A percentile compares a stretch with the other conserved stretches of the same genome.
Conservation (phyloP, 768 basidiomycete species). For the Coprinopsis marcescibilis region DNA sequence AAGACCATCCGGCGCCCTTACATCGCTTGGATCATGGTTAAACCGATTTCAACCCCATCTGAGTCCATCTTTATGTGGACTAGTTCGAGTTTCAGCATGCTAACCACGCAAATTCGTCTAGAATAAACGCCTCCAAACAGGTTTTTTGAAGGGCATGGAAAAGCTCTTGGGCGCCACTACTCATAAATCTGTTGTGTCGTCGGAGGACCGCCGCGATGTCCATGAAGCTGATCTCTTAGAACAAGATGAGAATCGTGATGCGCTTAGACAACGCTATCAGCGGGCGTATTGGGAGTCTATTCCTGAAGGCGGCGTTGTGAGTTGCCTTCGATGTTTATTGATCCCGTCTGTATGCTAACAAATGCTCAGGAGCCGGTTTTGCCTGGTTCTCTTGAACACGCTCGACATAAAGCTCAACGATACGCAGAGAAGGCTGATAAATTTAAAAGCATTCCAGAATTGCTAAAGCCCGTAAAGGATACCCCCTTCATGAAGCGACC, state of each 20-base stretch:
- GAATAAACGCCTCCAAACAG: slow-evolving; percentile 68
- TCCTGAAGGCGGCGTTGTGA: slow-evolving; percentile 59
- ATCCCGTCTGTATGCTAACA: slow-evolving; percentile 4
- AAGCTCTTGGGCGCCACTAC: slow-evolving; percentile 54
- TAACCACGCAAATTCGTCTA: slow-evolving; percentile 23
- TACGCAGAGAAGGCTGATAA: slow-evolving; percentile 26
- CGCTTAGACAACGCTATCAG: slow-evolving; percentile 58
- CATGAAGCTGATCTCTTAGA: slow-evolving; percentile 60
- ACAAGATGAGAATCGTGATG: slow-evolving; percentile 48
- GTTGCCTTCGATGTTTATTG: slow-evolving; percentile 13
- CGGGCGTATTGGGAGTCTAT: slow-evolving; percentile 77
- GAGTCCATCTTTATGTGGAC: slow-evolving; percentile 24
- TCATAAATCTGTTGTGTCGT: slow-evolving; percentile 15
- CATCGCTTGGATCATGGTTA: slow-evolving; percentile 57
- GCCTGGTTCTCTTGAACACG: slow-evolving; percentile 47
- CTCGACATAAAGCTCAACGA: slow-evolving; percentile 32
- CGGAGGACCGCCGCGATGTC: slow-evolving; percentile 31
- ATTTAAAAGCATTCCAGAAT: slow-evolving; percentile 32
- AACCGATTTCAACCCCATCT: slow-evolving; percentile 70
- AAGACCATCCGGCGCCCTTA: slow-evolving; percentile 59
- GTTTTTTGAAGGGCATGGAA: slow-evolving; percentile 82
- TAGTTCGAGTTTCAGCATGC: neutral
- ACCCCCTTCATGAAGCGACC: slow-evolving; percentile 32
- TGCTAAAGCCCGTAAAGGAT: slow-evolving; percentile 34
- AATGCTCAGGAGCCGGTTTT: slow-evolving; percentile 54